These are phyloP conservation scores for Chenopodium album DNA, from an alignment of 148 eudicot species.

Conservation along the genomic window DNA sequence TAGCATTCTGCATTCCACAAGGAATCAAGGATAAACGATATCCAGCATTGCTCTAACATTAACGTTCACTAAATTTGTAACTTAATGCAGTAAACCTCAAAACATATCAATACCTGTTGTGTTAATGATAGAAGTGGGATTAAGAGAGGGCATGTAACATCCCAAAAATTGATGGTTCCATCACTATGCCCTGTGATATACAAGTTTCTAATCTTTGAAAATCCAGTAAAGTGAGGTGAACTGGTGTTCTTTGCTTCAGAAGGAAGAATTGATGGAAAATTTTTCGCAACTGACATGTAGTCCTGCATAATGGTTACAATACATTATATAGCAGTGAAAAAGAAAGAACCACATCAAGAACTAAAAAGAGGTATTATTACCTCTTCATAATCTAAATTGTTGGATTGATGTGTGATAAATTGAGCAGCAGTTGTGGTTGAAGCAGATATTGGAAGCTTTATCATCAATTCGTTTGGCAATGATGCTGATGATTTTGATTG, in stretches of 20 bases:
- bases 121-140: conserved; percentile 67
- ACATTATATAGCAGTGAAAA: conserved; percentile 8
- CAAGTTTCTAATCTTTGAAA: conserved; percentile 63
- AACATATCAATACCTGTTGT: conserved; percentile 59
- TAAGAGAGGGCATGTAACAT: conserved; percentile 67
- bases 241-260: conserved; percentile 49
- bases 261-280: conserved; percentile 62
- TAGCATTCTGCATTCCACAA: not conserved
- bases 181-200: conserved; percentile 82
- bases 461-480: conserved; percentile 63
- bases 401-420: conserved; percentile 48
- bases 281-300: conserved; percentile 34
- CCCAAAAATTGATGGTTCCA: conserved; percentile 89
- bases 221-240: conserved; percentile 52
- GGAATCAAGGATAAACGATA: not conserved
- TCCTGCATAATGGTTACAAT: conserved; percentile 44
- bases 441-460: conserved; percentile 67
- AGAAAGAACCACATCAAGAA: not conserved
- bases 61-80: not conserved
- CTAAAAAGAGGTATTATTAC: conserved; percentile 28
- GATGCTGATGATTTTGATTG: conserved; percentile 68
- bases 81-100: not conserved
- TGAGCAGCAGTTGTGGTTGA: conserved; percentile 59
- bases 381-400: conserved; percentile 45
- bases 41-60: not conserved